Evolutionary conservation across 768 basidiomycete species (phyloP), one percentile per base, ranked within the genome.

Genomic region (Suillus sp.): DNA sequence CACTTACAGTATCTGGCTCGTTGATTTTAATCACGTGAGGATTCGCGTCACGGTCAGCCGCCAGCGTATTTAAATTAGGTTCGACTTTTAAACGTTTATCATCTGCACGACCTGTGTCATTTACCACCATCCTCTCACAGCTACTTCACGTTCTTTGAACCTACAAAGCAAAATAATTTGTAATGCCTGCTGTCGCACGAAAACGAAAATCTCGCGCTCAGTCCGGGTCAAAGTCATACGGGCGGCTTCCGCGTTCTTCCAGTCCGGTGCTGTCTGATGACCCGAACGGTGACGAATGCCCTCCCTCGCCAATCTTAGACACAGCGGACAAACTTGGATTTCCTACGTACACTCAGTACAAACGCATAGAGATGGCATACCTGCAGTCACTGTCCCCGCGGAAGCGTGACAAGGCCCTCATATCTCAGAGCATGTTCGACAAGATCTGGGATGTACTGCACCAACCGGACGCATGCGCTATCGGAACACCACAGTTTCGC

Each of bases 361-460:
- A 85, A 55, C 72, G 77, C 42, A 81, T 89, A 68, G 84, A 90
- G 68, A 72, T 76, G 0, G 76, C 78, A 38, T 93, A 93, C 73
- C 76, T 92, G 59, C 68, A 72, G 22, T 81, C 82, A 20, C 82
- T 93, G 35, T 84, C 83, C 59, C 78, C 83, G 3, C 79, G 84
- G 59, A 86, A 86, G 66, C 75, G 80, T 7, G 84, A 84, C 42
- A 93, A 92, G 72, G 89, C 91, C 4, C 83, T 93, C 63, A 88
- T 93, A 72, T 85, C 85, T 14, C 88, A 87, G 68, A 75, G 75
- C 37, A 80, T 88, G 80, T 91, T 91, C 71, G 87, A 89, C 77
- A 78, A 85, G 51, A 87, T 92, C 74, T 88, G 88, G 83, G 83
- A 85, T 66, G 86, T 89, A 25, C 78, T 93, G 30, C 80, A 83